Conservation (phyloP, 768 basidiomycete genomes). For the Phanerodontia chrysosporium region DNA sequence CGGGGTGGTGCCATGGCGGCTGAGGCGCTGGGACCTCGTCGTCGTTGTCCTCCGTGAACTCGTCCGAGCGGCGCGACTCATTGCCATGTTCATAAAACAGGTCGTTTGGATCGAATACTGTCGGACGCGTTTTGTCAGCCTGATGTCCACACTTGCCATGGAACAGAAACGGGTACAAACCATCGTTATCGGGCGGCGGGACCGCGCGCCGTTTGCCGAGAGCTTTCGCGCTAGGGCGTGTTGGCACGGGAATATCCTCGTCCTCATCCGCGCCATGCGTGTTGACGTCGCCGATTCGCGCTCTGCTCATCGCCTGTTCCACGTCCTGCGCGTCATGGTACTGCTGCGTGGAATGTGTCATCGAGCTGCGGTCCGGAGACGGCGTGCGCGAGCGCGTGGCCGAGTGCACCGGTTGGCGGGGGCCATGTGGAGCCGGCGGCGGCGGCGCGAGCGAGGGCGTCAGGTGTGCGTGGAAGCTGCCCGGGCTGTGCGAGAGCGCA, state of each 20-base stretch:
- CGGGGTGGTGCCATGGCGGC: slow-evolving; percentile 40
- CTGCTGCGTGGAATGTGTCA: slow-evolving; percentile 3
- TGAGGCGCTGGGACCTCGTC: slow-evolving; percentile 37
- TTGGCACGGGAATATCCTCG: slow-evolving; percentile 33
- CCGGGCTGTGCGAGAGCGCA: slow-evolving; percentile 29
- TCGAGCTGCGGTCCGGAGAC: slow-evolving; percentile 50
- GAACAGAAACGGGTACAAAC: slow-evolving; percentile 30
- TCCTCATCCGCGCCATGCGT: slow-evolving; percentile 15
- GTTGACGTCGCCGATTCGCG: slow-evolving; percentile 24
- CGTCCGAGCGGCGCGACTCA: slow-evolving; percentile 23
- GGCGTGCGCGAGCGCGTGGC: slow-evolving; percentile 59
- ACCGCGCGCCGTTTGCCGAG: slow-evolving; percentile 76
- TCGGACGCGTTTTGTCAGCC: slow-evolving; percentile 24
- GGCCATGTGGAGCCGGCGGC: slow-evolving; percentile 65
- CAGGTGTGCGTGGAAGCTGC: slow-evolving; percentile 15
- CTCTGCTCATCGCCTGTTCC: slow-evolving; percentile 2
- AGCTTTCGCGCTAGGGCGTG: slow-evolving; percentile 79
- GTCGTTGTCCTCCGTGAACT: slow-evolving; percentile 43
- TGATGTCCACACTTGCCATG: neutral
- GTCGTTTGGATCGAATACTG: slow-evolving; percentile 52
- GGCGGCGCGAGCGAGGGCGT: slow-evolving; percentile 54
- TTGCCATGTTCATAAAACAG: slow-evolving; percentile 44
- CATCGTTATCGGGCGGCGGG: slow-evolving; percentile 44
- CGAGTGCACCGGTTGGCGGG: slow-evolving; percentile 54
- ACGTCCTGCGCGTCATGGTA: neutral